A percentile compares a stretch with the other conserved stretches of the same genome.
phyloP scores from a whole-genome alignment of 2,329 filamentous ascomycete genomes.

The Amylocarpus encephaloides region DNA sequence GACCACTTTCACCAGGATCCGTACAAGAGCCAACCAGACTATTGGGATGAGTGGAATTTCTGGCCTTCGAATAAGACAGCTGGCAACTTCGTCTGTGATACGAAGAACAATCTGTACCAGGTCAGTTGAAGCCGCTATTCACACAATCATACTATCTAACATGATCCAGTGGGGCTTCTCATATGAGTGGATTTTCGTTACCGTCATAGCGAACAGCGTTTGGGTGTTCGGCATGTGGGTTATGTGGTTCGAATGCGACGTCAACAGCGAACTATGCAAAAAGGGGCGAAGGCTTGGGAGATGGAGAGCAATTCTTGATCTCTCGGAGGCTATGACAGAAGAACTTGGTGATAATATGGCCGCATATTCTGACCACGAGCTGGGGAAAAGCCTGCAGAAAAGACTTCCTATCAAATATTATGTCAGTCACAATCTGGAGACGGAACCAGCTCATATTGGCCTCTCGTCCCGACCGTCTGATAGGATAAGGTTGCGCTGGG shows the following conservation, averaged over 20 bases:
- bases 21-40: background rate
- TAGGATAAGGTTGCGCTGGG: conserved; percentile 5
- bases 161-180: conserved; percentile 14
- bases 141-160: background rate
- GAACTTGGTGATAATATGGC: conserved; percentile 12
- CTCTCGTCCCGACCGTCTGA: conserved; percentile 9
- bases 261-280: conserved; percentile 14
- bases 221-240: conserved; percentile 12
- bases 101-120: conserved; percentile 5
- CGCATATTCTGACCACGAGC: conserved; percentile 13
- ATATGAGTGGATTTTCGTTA: conserved; percentile 12
- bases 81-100: conserved; percentile 5
- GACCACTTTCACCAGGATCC: conserved; percentile 6
- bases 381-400: conserved; percentile 8
- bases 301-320: conserved; percentile 14
- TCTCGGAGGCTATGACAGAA: conserved; percentile 14
- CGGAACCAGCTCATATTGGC: conserved; percentile 11
- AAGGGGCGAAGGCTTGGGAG: conserved; percentile 11
- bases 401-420: conserved; percentile 12
- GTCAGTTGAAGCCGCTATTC: background rate
- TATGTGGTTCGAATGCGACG: conserved; percentile 14
- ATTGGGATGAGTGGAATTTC: conserved; percentile 11
- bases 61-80: background rate
- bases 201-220: conserved; percentile 4
- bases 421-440: background rate